Percentiles rank a stretch among this genome's conserved stretches.
Evolutionary conservation across 2,329 filamentous ascomycete genomes (phyloP).

Genomic region (Grosmannia serpens): DNA sequence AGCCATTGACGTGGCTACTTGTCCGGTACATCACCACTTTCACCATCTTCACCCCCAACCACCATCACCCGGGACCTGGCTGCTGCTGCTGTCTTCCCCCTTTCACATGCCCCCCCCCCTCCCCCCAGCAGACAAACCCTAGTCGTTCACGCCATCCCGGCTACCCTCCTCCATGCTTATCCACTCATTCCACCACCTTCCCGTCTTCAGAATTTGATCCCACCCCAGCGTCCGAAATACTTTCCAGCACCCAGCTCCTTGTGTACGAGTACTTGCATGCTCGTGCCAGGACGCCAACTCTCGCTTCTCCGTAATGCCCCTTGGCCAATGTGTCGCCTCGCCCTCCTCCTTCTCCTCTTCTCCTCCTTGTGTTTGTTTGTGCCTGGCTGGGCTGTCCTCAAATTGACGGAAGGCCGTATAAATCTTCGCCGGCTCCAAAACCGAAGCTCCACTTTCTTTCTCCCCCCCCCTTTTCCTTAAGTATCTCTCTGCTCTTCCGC

Average conservation of each 20-base stretch:
- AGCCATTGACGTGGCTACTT: neutral
- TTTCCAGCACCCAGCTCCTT: neutral
- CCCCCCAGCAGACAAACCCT: neutral
- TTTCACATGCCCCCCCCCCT: neutral
- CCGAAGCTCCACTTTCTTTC: neutral
- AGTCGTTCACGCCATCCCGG: conserved; percentile 2
- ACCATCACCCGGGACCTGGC: neutral
- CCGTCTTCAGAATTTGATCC: neutral
- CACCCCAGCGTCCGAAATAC: neutral
- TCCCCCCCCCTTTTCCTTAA: neutral
- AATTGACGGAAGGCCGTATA: neutral
- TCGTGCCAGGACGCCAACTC: neutral
- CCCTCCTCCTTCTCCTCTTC: neutral
- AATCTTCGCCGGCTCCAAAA: neutral
- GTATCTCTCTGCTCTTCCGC: neutral
- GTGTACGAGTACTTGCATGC: neutral
- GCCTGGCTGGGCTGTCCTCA: neutral
- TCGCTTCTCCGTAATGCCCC: neutral
- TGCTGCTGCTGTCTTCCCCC: neutral
- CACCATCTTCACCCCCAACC: neutral
- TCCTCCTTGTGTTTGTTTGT: neutral
- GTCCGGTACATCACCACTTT: neutral
- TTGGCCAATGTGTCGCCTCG: neutral
- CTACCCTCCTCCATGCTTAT: neutral
- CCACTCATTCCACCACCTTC: neutral